Evolutionary conservation across 2,329 filamentous ascomycete genomes (phyloP), one percentile per base, ranked within the genome.

Genomic region (Chaetothyriales sp.): DNA sequence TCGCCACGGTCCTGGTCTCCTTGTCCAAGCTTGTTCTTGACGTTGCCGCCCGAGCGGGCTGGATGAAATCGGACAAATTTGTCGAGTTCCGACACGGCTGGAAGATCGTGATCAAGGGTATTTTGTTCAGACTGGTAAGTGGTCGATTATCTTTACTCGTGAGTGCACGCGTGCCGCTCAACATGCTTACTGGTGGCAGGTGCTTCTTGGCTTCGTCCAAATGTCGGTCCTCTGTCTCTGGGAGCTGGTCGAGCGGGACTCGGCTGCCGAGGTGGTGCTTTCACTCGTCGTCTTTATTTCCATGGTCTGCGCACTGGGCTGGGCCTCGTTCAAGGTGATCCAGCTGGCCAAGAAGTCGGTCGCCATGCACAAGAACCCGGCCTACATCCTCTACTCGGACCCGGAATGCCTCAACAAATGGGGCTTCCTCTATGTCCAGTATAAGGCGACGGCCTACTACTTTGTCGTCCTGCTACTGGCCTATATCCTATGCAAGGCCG

Each of bases 371-470:
- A 89, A 90, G 71, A 95, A 95, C 72, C 89, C 90, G 22, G 90
- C 89, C 25, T 95, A 95, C 69, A 95, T 95, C 61, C 81, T 97
- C 56, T 97, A 94, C 73, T 95, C 90, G 2, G 89, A 97, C 63
- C 89, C 89, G n/a, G 79, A 87, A 57, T 83, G 86, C 50, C 78
- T 97, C 58, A 95, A 95, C 78, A 94, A 95, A 71, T 95, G 89
- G 90, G 90, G 90, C 19, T 95, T 95, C 74, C 79, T 97, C 58
- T 97, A 97, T 66, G 88, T 97, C 43, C 89, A 95, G 68, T 95
- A 94, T 77, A 86, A 90, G 63, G 90, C 90, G 43, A 90, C 89
- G 2, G 88, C 89, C 43, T 95, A 95, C 77, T 95, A 94, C 74
- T 95, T 90, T 69, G 87, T 95, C 61, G 78, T 94, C 37, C 87